phyloP scores from a whole-genome alignment of 148 eudicot genomes.

The Spergularia bocconei region DNA sequence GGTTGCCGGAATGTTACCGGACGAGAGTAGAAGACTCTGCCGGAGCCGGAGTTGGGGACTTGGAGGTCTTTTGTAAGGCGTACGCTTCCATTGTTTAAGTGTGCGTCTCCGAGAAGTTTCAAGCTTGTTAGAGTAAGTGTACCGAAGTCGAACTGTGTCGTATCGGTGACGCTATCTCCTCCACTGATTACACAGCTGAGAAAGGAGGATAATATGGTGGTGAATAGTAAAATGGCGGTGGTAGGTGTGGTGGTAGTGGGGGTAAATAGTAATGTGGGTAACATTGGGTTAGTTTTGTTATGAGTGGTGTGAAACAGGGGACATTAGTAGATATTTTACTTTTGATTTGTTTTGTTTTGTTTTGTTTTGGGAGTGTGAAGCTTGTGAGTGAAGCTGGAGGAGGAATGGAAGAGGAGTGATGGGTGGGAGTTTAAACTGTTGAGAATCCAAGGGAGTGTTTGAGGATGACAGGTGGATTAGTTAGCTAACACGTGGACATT shows the following conservation, averaged over 20 bases:
- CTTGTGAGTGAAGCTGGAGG: background rate
- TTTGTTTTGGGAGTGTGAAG: background rate
- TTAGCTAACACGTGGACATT: conserved; percentile 35
- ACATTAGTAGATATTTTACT: background rate
- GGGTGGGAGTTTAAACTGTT: conserved; percentile 8
- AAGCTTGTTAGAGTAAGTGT: conserved; percentile 58
- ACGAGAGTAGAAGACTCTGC: conserved; percentile 47
- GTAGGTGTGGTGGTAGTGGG: background rate
- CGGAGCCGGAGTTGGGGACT: conserved; percentile 82
- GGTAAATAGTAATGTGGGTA: background rate
- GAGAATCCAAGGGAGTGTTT: conserved; percentile 30
- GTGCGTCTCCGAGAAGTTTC: conserved; percentile 83
- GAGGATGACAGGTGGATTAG: conserved; percentile 29
- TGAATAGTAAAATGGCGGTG: background rate
- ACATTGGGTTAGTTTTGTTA: background rate
- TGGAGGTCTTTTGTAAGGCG: conserved; percentile 63
- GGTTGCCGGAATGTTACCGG: conserved; percentile 51
- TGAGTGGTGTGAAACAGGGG: background rate
- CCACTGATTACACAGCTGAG: background rate
- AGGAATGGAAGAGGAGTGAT: conserved; percentile 1
- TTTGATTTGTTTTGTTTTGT: no score
- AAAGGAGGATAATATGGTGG: conserved; percentile 1
- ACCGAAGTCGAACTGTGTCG: conserved; percentile 61
- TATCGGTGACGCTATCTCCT: background rate
- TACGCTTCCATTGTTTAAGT: conserved; percentile 54